phyloP scores from a whole-genome alignment of 1,284 basidiomycete species.

The Inonotus hispidus region DNA sequence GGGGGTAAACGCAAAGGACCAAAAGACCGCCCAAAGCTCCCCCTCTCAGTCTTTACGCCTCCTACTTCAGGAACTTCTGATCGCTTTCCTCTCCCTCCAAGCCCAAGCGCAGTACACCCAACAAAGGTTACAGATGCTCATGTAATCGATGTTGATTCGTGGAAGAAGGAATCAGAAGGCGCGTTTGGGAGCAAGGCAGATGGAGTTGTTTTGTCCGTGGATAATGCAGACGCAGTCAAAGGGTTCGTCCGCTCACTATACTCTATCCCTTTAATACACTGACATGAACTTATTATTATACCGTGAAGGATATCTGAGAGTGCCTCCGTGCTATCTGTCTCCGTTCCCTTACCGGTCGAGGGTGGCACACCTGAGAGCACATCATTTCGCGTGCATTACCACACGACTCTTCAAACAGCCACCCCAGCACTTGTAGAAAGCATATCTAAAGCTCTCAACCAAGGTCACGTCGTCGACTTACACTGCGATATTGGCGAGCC shows the following conservation, averaged over 20 bases:
- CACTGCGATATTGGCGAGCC: conserved; percentile 41
- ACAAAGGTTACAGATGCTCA: conserved; percentile 61
- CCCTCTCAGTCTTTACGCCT: conserved; percentile 64
- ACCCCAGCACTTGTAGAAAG: conserved; percentile 45
- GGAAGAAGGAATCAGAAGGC: conserved; percentile 48
- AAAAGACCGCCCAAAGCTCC: conserved; percentile 61
- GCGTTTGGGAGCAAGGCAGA: conserved; percentile 39
- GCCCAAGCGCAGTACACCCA: conserved; percentile 61
- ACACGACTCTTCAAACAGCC: conserved; percentile 47
- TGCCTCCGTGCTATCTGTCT: conserved; percentile 44
- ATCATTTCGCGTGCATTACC: conserved; percentile 45
- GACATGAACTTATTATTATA: not conserved
- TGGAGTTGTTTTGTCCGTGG: conserved; percentile 50
- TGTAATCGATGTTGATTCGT: conserved; percentile 41
- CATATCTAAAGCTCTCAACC: conserved; percentile 58
- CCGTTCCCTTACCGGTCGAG: conserved; percentile 53
- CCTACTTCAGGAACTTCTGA: conserved; percentile 62
- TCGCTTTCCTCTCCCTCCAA: conserved; percentile 60
- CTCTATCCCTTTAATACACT: not conserved
- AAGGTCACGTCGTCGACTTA: conserved; percentile 58
- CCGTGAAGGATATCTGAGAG: conserved; percentile 27
- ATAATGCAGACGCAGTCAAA: conserved; percentile 25
- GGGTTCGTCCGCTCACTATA: conserved; percentile 19
- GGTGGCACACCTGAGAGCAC: conserved; percentile 35
- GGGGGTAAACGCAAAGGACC: conserved; percentile 51